Conservation (phyloP, 805 yeast species). For the Clavispora vitiphila region DNA sequence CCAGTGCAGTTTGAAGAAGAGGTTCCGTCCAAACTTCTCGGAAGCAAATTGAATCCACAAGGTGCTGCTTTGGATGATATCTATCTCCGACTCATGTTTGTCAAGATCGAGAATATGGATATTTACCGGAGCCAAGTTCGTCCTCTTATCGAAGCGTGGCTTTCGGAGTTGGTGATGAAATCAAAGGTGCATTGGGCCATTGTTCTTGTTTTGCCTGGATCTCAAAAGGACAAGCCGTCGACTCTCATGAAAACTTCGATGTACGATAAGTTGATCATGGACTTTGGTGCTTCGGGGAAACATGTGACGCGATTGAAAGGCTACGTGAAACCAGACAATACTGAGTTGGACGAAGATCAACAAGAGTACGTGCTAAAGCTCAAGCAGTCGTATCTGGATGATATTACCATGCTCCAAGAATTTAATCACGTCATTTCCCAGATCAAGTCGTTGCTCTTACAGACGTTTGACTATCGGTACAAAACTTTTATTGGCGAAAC, state of each 20-base stretch:
- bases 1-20: constrained; percentile 55
- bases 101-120: constrained; percentile 63
- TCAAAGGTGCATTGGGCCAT: constrained; percentile 57
- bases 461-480: constrained; percentile 42
- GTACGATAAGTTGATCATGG: constrained; percentile 51
- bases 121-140: constrained; percentile 74
- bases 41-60: constrained; percentile 14
- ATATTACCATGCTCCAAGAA: constrained; percentile 40
- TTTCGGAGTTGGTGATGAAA: constrained; percentile 36
- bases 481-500: constrained; percentile 9
- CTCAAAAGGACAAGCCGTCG: constrained; percentile 28
- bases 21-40: constrained; percentile 31
- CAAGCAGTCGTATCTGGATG: constrained; percentile 28
- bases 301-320: constrained; percentile 16
- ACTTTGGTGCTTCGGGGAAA: constrained; percentile 42
- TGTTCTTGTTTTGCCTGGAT: constrained; percentile 44
- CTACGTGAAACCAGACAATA: constrained; percentile 1
- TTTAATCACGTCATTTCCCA: constrained; percentile 45
- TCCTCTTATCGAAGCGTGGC: constrained; percentile 81
- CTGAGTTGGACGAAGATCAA: constrained; percentile 10
- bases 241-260: constrained; percentile 42
- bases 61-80: constrained; percentile 32
- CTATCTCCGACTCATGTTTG: constrained; percentile 63
- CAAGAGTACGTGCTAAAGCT: constrained; percentile 37
- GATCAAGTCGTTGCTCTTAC: constrained; percentile 46